Evolutionary conservation across 345 rosid species (phyloP).

Genomic region (Mercurialis annua): DNA sequence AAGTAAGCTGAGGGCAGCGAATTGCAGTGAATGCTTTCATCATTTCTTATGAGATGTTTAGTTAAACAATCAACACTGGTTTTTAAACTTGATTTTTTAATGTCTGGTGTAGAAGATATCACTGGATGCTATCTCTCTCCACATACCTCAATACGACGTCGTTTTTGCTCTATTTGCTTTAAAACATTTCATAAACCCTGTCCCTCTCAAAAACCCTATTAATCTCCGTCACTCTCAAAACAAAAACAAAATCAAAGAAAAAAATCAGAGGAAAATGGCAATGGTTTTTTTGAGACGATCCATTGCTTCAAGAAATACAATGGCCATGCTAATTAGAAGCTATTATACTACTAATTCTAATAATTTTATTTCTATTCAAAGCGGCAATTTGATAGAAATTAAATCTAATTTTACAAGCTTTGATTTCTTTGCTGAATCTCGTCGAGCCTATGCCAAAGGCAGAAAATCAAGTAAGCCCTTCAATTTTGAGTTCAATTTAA

Average conservation of each 20-base stretch:
- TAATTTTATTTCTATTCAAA: too few relatives aligned
- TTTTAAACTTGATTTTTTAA: too few relatives aligned
- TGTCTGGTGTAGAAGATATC: too few relatives aligned
- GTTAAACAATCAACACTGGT: too few relatives aligned
- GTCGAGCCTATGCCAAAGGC: conserved; percentile 77
- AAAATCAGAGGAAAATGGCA: neutral
- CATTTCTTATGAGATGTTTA: too few relatives aligned
- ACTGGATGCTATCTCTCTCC: too few relatives aligned
- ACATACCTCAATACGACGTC: neutral
- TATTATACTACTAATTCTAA: conserved; percentile 4
- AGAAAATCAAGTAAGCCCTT: conserved; percentile 56
- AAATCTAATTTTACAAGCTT: conserved; percentile 11
- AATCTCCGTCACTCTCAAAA: neutral
- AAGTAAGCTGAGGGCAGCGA: neutral
- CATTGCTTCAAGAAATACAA: conserved; percentile 30
- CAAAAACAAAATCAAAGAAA: neutral
- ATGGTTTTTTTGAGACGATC: conserved; percentile 65
- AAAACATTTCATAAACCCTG: neutral
- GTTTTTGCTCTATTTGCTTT: neutral
- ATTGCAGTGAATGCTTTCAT: neutral
- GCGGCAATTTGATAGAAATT: conserved; percentile 8
- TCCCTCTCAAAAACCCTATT: conserved; percentile 15
- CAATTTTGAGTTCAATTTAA: too few relatives aligned
- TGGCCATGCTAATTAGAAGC: conserved; percentile 34
- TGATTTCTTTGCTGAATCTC: conserved; percentile 36